These are phyloP conservation scores for Cinnamomum micranthum DNA, from an alignment of 164 flowering plant species.

Conservation along the genomic window DNA sequence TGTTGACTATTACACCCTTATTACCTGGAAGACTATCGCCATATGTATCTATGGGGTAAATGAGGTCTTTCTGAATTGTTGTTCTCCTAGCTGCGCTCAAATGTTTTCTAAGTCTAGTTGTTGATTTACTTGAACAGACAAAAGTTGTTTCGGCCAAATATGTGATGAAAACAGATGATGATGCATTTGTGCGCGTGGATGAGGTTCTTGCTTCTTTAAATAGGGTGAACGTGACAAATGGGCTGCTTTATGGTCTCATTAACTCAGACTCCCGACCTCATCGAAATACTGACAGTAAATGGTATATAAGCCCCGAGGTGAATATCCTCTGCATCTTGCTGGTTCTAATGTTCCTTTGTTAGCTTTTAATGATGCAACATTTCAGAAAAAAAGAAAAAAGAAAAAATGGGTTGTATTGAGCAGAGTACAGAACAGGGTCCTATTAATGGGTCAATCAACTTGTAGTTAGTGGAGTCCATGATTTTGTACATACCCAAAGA, in stretches of 20 bases:
- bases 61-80: not conserved
- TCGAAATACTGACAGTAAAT: slow-evolving; percentile 82
- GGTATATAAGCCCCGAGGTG: slow-evolving; percentile 92
- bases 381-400: too few relatives aligned
- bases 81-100: not conserved
- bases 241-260: slow-evolving; percentile 88
- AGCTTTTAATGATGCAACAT: not conserved
- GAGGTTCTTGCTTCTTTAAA: slow-evolving; percentile 65
- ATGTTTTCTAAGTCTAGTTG: not conserved
- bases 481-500: too few relatives aligned
- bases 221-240: slow-evolving; percentile 48
- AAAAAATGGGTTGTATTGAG: not conserved
- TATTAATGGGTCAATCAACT: too few relatives aligned
- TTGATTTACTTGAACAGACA: slow-evolving; percentile 42
- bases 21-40: slow-evolving; percentile 95
- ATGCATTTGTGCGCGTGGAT: slow-evolving; percentile 97
- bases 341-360: too few relatives aligned
- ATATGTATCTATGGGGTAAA: slow-evolving; percentile 96
- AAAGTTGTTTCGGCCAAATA: slow-evolving; percentile 76
- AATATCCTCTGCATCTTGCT: not conserved
- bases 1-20: slow-evolving; percentile 91
- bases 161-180: slow-evolving; percentile 99
- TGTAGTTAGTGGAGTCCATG: too few relatives aligned
- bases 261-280: slow-evolving; percentile 82
- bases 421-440: too few relatives aligned